Conservation (phyloP, 768 basidiomycete species). For the Boletus tylopilopsis region DNA sequence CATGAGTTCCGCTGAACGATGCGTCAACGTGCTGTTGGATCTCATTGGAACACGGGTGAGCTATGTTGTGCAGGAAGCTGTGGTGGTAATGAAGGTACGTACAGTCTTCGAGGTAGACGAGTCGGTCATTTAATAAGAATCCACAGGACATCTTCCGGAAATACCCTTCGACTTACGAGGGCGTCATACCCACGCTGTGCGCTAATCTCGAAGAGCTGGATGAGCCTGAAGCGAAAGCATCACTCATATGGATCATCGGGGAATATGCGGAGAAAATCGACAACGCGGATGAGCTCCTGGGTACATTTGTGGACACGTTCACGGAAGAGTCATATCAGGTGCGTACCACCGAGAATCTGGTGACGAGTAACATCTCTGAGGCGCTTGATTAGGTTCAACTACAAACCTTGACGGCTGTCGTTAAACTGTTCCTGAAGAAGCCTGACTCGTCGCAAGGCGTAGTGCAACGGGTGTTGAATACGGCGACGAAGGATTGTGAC, state of each 20-base stretch:
- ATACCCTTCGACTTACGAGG: conserved; percentile 95
- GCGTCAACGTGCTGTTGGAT: conserved; percentile 90
- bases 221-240: conserved; percentile 97
- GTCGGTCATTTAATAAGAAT: background rate
- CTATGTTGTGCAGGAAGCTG: conserved; percentile 97
- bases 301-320: conserved; percentile 89
- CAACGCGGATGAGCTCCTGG: conserved; percentile 90
- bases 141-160: conserved; percentile 93
- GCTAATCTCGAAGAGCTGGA: conserved; percentile 95
- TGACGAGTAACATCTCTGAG: background rate
- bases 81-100: conserved; percentile 95
- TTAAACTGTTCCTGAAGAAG: conserved; percentile 94
- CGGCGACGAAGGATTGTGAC: conserved; percentile 96
- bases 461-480: conserved; percentile 88
- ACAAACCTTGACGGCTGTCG: conserved; percentile 88
- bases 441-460: conserved; percentile 90
- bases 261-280: conserved; percentile 98
- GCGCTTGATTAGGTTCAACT: conserved; percentile 54
- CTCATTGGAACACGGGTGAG: conserved; percentile 90
- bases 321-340: conserved; percentile 92
- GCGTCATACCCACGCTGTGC: conserved; percentile 92
- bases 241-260: conserved; percentile 98
- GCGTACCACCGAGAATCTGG: background rate
- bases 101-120: background rate
- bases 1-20: conserved; percentile 87